phyloP scores from a whole-genome alignment of 352 stramenopile species.

The Sclerospora graminicola region DNA sequence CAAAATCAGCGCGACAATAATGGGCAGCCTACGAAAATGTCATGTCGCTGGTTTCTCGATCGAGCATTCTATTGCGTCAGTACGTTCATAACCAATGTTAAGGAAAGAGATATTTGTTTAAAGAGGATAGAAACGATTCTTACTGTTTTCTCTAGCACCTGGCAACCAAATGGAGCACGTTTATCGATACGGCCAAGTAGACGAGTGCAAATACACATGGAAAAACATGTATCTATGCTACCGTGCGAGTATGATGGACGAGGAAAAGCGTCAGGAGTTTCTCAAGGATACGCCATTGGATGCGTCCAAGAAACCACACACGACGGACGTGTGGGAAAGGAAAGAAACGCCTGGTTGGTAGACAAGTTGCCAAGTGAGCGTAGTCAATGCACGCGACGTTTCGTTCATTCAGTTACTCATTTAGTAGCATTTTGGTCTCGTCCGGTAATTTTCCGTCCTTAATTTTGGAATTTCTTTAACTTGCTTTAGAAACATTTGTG shows the following conservation, averaged over 20 bases:
- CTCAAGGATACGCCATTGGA: conserved; percentile 61
- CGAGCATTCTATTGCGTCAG: conserved; percentile 77
- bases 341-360: conserved; percentile 74
- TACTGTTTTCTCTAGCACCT: conserved; percentile 25
- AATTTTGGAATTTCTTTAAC: conserved; percentile 7
- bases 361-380: background rate
- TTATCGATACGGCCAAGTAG: conserved; percentile 56
- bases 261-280: conserved; percentile 59
- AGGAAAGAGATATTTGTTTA: too few relatives aligned
- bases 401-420: conserved; percentile 9
- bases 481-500: background rate
- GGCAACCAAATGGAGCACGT: conserved; percentile 77
- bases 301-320: conserved; percentile 36
- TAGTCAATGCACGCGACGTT: background rate
- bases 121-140: background rate
- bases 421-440: conserved; percentile 6
- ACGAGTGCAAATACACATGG: conserved; percentile 77
- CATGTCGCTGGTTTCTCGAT: conserved; percentile 72
- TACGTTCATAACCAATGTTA: conserved; percentile 27
- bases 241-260: conserved; percentile 67
- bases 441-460: conserved; percentile 6
- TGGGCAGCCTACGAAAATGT: conserved; percentile 33
- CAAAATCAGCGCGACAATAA: conserved; percentile 24
- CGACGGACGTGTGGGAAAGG: conserved; percentile 45
- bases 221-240: conserved; percentile 77